Conservation (phyloP, 768 basidiomycete species). For the Podaxis carcinomalis region DNA sequence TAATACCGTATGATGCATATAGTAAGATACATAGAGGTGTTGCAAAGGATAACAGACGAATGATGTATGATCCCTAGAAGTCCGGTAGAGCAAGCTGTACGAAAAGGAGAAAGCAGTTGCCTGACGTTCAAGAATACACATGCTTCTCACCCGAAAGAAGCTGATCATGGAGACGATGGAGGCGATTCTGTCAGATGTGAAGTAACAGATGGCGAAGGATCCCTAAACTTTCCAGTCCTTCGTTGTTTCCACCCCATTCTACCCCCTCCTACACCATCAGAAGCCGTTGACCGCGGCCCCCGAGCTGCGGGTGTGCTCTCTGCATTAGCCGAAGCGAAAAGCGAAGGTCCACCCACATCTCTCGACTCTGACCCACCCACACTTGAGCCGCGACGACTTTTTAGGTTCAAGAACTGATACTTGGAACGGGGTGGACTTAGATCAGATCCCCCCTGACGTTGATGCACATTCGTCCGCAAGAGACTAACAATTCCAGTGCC, state of each 20-base stretch:
- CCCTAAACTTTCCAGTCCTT: neutral
- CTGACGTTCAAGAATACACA: neutral
- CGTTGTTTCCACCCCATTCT: conserved; percentile 4
- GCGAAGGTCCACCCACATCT: neutral
- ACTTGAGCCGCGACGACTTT: neutral
- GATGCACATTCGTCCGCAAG: conserved; percentile 26
- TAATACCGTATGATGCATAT: neutral
- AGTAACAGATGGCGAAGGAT: neutral
- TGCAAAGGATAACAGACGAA: too few species aligned
- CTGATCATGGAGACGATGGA: neutral
- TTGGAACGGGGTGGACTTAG: conserved; percentile 24
- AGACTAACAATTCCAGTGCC: conserved; percentile 13
- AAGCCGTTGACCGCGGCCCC: conserved; percentile 2
- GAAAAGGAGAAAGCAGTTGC: neutral
- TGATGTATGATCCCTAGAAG: neutral
- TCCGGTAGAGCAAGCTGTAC: neutral
- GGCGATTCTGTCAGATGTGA: neutral
- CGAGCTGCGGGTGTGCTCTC: conserved; percentile 10
- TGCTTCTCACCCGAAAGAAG: neutral
- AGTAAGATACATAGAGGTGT: neutral
- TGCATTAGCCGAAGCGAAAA: conserved; percentile 2
- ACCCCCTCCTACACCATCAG: conserved; percentile 5
- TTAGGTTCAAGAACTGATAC: conserved; percentile 10
- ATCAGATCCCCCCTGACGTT: conserved; percentile 24
- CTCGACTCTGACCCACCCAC: neutral